Base-by-base conservation (phyloP, 306 rosid genomes). In the Vigna angularis region DNA sequence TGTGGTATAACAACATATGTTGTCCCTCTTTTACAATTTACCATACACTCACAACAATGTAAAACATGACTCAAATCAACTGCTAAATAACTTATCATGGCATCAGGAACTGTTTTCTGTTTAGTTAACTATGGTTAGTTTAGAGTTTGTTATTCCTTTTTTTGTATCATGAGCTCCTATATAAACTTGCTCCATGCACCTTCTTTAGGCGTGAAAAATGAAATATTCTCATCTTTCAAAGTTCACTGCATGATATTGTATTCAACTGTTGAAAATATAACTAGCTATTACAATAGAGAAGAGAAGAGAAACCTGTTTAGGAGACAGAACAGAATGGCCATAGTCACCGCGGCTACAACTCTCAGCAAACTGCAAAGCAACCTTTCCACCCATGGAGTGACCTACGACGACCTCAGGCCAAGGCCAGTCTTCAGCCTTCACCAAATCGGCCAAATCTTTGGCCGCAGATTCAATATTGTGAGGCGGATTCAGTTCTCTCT, bases 371-470 rank as follows among this genome's bases (percentile, higher is more conserved):
- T 94, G 97, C 34, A 94, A 79, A 73, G 91, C 95, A 34, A 92
- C 95, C 70, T 94, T 94, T 9, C 98, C 98, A 59, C 98, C 98
- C 96, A 92, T 62, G 78, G 98, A 94, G 61, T 94, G 97, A 0
- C 97, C 98, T 12, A 94, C 56, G 75, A 94, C 96, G 85, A 92
- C 93, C 78, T 95, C 98, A 3, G 98, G 98, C 98, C 98, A 95
- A 49, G 64, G 34, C 98, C 98, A 95, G 26, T 90, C 92, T 79
- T 74, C 86, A 69, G 84, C 82, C 63, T 88, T 73, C 0, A 95
- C 86, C 76, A 95, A 88, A 85, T 91, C 70, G 6, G 91, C 96
- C 86, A 93, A 82, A 82, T 95, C 99, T 50, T 87, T 89, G 9
- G 98, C 96, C 58, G 94, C 74, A 78, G 78, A 91, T 45, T 75